Percentiles rank a stretch among this genome's conserved stretches.
Evolutionary conservation across 257 asterid species (phyloP).

Genomic region (Voacanga thouarsii): DNA sequence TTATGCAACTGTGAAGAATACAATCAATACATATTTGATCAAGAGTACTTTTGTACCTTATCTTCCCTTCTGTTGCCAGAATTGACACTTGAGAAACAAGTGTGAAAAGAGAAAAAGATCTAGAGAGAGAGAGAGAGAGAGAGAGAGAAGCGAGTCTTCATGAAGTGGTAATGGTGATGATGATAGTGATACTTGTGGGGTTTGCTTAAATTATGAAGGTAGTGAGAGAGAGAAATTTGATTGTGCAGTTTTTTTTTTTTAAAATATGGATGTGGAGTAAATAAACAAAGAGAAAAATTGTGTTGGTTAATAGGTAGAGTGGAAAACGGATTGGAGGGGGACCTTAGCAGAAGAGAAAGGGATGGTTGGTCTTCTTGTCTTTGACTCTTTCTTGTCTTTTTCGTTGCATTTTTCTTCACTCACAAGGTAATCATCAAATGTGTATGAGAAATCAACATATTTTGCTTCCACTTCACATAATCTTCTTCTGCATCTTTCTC

Average conservation of each 20-base stretch:
- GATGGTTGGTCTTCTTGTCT: slow-evolving; percentile 73
- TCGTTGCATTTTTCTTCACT: slow-evolving; percentile 80
- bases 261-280: not conserved
- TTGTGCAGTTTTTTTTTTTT: not conserved
- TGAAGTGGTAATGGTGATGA: slow-evolving; percentile 54
- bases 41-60: slow-evolving; percentile 1
- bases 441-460: slow-evolving; percentile 51
- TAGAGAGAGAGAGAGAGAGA: slow-evolving; percentile 12
- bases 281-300: not conserved
- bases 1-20: not conserved
- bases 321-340: slow-evolving; percentile 96
- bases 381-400: slow-evolving; percentile 60
- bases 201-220: slow-evolving; percentile 10
- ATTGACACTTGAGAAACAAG: slow-evolving; percentile 28
- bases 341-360: slow-evolving; percentile 46
- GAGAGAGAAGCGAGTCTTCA: slow-evolving; percentile 38
- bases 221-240: not conserved
- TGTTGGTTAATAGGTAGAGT: slow-evolving; percentile 56
- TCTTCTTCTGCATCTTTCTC: slow-evolving; percentile 25
- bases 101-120: slow-evolving; percentile 4
- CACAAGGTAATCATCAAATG: slow-evolving; percentile 84
- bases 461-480: slow-evolving; percentile 99
- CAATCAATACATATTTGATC: not conserved
- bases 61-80: slow-evolving; percentile 11
- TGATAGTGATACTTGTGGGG: slow-evolving; percentile 50